phyloP scores from a whole-genome alignment of 2,329 filamentous ascomycete genomes.

The Aspergillus cejpii region DNA sequence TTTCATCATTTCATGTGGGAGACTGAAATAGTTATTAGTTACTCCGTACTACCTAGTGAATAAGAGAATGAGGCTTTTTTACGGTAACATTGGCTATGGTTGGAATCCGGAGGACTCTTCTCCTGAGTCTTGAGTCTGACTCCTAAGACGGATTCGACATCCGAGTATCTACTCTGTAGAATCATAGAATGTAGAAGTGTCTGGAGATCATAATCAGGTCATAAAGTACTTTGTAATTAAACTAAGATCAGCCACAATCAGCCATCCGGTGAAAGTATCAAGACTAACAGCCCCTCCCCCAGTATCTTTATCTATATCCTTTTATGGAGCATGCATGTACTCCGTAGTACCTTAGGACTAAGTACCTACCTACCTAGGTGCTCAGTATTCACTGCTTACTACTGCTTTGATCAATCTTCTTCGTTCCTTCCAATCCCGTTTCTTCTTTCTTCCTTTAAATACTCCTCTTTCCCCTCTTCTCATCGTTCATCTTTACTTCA shows the following conservation, averaged over 20 bases:
- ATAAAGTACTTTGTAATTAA: background rate
- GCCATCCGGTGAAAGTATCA: background rate
- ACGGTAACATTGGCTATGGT: no score
- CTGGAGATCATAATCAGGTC: no score
- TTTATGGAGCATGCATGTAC: no score
- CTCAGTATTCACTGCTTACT: no score
- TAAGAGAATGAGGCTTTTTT: background rate
- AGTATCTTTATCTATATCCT: background rate
- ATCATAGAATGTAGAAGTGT: no score
- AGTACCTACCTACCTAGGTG: no score
- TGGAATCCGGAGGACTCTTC: no score
- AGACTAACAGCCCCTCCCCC: background rate
- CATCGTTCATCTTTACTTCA: background rate
- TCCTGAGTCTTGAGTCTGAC: no score
- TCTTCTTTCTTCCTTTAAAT: slow-evolving; percentile 1
- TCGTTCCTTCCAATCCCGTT: slow-evolving; percentile 12
- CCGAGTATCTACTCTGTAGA: no score
- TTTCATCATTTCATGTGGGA: background rate
- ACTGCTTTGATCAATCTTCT: background rate
- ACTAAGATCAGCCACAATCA: background rate
- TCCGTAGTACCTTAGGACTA: no score
- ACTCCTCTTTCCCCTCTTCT: slow-evolving; percentile 3
- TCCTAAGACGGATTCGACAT: background rate
- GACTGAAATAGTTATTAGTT: no score
- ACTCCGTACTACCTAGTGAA: no score